A percentile compares a stretch with the other conserved stretches of the same genome.
phyloP scores from a whole-genome alignment of 371 early-diverging fungal species.

The Encephalitozoon romaleae region DNA sequence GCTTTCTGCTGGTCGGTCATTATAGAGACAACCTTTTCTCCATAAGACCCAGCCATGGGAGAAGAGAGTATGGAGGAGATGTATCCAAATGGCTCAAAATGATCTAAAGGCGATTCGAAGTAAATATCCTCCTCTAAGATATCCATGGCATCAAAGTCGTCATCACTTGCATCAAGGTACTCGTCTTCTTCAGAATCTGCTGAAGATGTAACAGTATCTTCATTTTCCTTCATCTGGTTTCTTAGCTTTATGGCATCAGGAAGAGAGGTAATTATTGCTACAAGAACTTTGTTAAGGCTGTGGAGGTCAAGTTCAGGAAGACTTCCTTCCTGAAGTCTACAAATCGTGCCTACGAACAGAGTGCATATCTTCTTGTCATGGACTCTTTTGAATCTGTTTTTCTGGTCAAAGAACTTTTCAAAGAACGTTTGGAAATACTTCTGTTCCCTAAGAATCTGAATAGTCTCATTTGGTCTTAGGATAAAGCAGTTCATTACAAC shows the following conservation, averaged over 20 bases:
- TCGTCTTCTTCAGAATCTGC: constrained; percentile 38
- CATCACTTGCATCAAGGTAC: constrained; percentile 21
- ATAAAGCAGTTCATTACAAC: constrained; percentile 57
- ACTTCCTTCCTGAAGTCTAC: background rate
- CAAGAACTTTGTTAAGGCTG: constrained; percentile 32
- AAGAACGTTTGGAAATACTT: constrained; percentile 32
- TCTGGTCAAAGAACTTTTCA: constrained; percentile 15
- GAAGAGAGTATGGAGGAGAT: constrained; percentile 28
- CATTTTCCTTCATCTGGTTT: constrained; percentile 49
- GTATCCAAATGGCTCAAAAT: constrained; percentile 57
- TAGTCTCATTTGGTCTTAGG: constrained; percentile 32
- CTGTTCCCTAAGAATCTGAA: constrained; percentile 14
- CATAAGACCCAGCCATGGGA: background rate
- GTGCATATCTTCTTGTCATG: constrained; percentile 61
- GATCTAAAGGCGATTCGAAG: constrained; percentile 55
- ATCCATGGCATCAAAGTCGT: background rate
- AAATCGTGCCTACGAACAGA: constrained; percentile 52
- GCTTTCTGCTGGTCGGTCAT: background rate
- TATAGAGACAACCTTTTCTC: background rate
- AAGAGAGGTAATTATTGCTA: constrained; percentile 36
- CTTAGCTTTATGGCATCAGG: constrained; percentile 57
- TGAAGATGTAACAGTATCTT: constrained; percentile 36
- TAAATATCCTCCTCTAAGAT: constrained; percentile 60
- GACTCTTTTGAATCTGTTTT: constrained; percentile 55
- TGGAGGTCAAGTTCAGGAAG: constrained; percentile 16